A percentile compares a stretch with the other conserved stretches of the same genome.
Conservation (phyloP, 768 basidiomycete genomes). For the Rhodosporidiobolus odoratus region DNA sequence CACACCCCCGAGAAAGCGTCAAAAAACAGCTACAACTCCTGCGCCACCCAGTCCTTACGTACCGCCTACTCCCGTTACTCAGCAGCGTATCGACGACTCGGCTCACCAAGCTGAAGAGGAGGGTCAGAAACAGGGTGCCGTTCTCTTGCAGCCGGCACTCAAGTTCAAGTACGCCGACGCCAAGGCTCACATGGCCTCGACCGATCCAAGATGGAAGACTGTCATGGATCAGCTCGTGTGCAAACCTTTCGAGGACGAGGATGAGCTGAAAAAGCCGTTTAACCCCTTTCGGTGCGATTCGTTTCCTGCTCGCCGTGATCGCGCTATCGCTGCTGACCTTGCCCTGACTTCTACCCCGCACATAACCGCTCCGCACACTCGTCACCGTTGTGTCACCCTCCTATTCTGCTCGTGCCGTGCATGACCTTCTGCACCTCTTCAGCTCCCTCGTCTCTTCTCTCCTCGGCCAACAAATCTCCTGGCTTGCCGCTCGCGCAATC, state of each 20-base stretch:
- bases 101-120: not conserved
- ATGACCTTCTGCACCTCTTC: too few relatives aligned
- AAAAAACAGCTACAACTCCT: not conserved
- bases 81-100: not conserved
- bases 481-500: constrained; percentile 78
- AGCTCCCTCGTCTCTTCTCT: constrained; percentile 53
- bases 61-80: constrained; percentile 21
- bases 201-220: constrained; percentile 65
- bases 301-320: not conserved
- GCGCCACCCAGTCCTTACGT: constrained; percentile 15
- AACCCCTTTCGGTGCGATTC: constrained; percentile 72
- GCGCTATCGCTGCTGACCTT: not conserved
- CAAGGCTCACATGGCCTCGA: constrained; percentile 61
- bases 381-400: too few relatives aligned
- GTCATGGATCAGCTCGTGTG: constrained; percentile 64
- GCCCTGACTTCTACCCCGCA: too few relatives aligned
- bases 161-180: constrained; percentile 73
- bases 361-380: too few relatives aligned
- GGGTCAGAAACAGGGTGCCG: constrained; percentile 20
- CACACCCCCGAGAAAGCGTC: constrained; percentile 8
- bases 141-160: constrained; percentile 63
- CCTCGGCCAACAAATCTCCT: constrained; percentile 71
- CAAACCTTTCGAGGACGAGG: constrained; percentile 63
- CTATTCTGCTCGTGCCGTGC: too few relatives aligned
- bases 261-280: constrained; percentile 55